These are phyloP conservation scores for Rubia balearica DNA, from an alignment of 305 asterid species.

Conservation along the genomic window DNA sequence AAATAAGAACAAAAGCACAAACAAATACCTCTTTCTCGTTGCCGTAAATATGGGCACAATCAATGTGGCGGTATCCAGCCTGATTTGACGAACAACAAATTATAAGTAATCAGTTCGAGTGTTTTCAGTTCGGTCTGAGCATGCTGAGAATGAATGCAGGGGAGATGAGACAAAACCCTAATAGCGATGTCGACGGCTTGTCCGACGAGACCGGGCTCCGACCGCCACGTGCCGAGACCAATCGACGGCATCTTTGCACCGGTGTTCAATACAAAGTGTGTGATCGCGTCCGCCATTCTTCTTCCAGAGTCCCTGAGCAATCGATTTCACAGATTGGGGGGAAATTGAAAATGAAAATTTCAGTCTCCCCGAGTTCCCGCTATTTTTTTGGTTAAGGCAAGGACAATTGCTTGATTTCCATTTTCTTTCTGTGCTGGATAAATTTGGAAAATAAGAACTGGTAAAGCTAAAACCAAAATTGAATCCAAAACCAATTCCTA, in stretches of 20 bases:
- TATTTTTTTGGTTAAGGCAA: background rate
- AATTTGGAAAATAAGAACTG: no score
- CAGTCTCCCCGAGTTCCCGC: background rate
- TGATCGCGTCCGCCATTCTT: constrained; percentile 35
- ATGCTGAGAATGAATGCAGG: background rate
- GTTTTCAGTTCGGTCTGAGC: background rate
- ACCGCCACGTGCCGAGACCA: constrained; percentile 87
- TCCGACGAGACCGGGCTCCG: constrained; percentile 66
- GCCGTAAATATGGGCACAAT: constrained; percentile 28
- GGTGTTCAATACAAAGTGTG: constrained; percentile 43
- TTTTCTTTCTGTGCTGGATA: no score
- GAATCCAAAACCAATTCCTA: no score
- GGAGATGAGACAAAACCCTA: constrained; percentile 32
- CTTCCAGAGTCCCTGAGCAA: background rate
- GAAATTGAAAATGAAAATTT: background rate
- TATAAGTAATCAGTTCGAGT: background rate
- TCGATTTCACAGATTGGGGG: background rate
- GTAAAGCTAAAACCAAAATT: no score
- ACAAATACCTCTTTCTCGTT: constrained; percentile 31
- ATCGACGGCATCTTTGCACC: constrained; percentile 69
- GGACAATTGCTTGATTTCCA: background rate
- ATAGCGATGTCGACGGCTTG: constrained; percentile 65
- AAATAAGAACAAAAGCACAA: background rate
- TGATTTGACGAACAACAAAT: constrained; percentile 9
- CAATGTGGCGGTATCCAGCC: constrained; percentile 41